phyloP scores from a whole-genome alignment of 306 rosid genomes.

The Macrotyloma uniflorum region DNA sequence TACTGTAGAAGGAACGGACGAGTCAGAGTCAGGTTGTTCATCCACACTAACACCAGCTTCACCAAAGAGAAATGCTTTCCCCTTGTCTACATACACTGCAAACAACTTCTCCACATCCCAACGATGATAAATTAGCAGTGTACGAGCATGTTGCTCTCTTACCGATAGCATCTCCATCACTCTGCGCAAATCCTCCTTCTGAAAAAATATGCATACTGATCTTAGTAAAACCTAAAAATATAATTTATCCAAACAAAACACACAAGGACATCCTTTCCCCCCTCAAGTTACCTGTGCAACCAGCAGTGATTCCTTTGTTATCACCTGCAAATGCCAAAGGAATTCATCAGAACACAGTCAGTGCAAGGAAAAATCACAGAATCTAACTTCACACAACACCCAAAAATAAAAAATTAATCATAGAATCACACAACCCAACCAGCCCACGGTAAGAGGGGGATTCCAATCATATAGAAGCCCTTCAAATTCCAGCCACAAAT shows the following conservation, averaged over 20 bases:
- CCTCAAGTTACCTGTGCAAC: conserved; percentile 74
- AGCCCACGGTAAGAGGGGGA: neutral
- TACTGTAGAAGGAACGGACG: conserved; percentile 40
- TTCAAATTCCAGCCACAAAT: conserved; percentile 2
- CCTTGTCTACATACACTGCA: conserved; percentile 74
- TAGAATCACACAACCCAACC: neutral
- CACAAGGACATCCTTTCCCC: neutral
- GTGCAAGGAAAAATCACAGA: neutral
- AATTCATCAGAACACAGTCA: conserved; percentile 23
- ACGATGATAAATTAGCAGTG: conserved; percentile 79
- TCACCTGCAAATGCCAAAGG: conserved; percentile 59
- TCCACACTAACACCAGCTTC: conserved; percentile 81
- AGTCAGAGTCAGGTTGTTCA: conserved; percentile 44
- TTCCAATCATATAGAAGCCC: neutral
- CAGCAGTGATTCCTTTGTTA: conserved; percentile 72
- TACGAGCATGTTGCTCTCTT: conserved; percentile 83
- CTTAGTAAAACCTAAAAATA: conserved; percentile 14
- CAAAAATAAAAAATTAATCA: neutral
- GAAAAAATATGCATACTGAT: conserved; percentile 34
- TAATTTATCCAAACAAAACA: neutral
- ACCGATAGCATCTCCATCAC: conserved; percentile 81
- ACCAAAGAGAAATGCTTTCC: conserved; percentile 55
- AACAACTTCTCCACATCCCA: conserved; percentile 87
- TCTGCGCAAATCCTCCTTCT: conserved; percentile 86
- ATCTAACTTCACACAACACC: conserved; percentile 13